Evolutionary conservation across 2,329 filamentous ascomycete species (phyloP).

Genomic region (Elsinoe fawcettii): DNA sequence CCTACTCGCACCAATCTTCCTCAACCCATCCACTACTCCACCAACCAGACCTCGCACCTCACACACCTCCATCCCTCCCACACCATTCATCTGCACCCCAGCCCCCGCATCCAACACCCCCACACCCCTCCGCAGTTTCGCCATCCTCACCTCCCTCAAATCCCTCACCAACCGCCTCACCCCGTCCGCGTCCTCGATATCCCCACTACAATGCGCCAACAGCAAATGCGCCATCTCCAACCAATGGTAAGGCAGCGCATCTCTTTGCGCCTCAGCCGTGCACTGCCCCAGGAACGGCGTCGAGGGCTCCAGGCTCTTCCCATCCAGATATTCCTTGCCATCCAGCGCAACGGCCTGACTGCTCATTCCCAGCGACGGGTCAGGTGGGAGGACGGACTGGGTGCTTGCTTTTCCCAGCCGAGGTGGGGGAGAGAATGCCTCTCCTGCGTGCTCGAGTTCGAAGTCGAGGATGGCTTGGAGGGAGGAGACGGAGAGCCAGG

Average conservation of each 20-base stretch:
- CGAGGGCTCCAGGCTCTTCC: conserved; percentile 25
- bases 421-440: conserved; percentile 70
- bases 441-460: conserved; percentile 63
- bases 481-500: conserved; percentile 74
- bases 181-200: conserved; percentile 65
- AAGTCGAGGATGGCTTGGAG: conserved; percentile 70
- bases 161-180: conserved; percentile 71
- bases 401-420: conserved; percentile 49
- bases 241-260: conserved; percentile 88
- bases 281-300: conserved; percentile 69
- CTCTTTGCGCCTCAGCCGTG: conserved; percentile 60
- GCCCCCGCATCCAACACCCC: conserved; percentile 62
- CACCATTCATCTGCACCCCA: conserved; percentile 67
- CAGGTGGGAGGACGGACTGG: conserved; percentile 20
- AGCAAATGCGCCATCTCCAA: conserved; percentile 82
- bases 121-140: conserved; percentile 75
- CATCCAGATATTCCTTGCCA: conserved; percentile 24
- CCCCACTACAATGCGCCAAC: conserved; percentile 75
- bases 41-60: conserved; percentile 78
- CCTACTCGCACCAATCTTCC: conserved; percentile 70
- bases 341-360: conserved; percentile 9
- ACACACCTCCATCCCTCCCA: conserved; percentile 87
- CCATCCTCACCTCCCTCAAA: conserved; percentile 76
- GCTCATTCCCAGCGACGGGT: neutral
- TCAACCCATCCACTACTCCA: conserved; percentile 78